A percentile compares a stretch with the other conserved stretches of the same genome.
phyloP scores from a whole-genome alignment of 345 rosid species.

The Acer yangbiense region DNA sequence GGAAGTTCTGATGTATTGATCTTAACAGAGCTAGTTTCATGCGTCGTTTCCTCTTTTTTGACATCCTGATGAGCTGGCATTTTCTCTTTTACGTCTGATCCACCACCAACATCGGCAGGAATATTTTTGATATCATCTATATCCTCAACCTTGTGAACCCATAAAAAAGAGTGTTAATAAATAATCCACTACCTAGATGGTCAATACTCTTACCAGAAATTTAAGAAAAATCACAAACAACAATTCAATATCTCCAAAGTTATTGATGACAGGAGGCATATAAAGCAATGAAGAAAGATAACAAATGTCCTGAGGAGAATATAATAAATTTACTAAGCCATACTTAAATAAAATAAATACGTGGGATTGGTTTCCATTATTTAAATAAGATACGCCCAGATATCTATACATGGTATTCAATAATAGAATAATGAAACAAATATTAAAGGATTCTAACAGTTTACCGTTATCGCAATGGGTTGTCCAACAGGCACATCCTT shows the following conservation, averaged over 20 bases:
- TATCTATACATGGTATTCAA: constrained; percentile 14
- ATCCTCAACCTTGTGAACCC: constrained; percentile 78
- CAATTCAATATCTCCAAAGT: constrained; percentile 13
- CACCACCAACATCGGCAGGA: constrained; percentile 48
- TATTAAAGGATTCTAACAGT: constrained; percentile 6
- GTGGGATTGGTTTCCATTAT: constrained; percentile 3
- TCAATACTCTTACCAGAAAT: neutral
- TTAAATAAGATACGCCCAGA: neutral
- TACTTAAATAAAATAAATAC: neutral
- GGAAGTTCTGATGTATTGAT: constrained; percentile 61
- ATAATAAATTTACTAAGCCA: neutral
- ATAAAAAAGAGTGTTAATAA: constrained; percentile 30
- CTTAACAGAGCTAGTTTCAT: constrained; percentile 45
- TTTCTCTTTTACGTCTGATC: constrained; percentile 37
- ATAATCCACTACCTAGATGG: constrained; percentile 10
- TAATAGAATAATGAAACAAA: constrained; percentile 17
- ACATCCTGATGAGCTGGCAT: constrained; percentile 37
- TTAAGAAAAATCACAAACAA: constrained; percentile 4
- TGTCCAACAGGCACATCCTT: constrained; percentile 90
- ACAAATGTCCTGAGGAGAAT: neutral
- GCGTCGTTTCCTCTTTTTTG: constrained; percentile 35
- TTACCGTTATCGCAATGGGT: constrained; percentile 87
- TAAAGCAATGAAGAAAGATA: neutral
- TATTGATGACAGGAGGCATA: constrained; percentile 1
- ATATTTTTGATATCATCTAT: constrained; percentile 70